These are phyloP conservation scores for Geum urbanum DNA, from an alignment of 306 rosid species.

Conservation along the genomic window DNA sequence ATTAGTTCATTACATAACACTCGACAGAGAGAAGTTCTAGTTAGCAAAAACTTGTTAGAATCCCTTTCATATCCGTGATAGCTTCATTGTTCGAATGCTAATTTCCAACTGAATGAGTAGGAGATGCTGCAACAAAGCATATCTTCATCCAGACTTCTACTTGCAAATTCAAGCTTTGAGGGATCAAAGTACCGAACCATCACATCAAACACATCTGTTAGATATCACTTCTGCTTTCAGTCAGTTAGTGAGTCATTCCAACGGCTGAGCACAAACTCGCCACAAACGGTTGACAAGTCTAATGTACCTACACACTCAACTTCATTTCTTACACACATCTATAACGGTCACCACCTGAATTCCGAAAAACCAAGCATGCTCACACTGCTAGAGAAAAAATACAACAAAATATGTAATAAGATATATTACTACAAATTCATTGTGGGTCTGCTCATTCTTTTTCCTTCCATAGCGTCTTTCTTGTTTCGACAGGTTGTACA, in stretches of 20 bases:
- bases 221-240: slow-evolving; percentile 44
- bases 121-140: slow-evolving; percentile 13
- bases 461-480: slow-evolving; percentile 99
- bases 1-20: not conserved
- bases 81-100: slow-evolving; percentile 9
- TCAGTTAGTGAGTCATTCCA: slow-evolving; percentile 46
- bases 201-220: slow-evolving; percentile 31
- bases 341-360: slow-evolving; percentile 39
- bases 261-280: slow-evolving; percentile 74
- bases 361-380: slow-evolving; percentile 55
- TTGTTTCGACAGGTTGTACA: slow-evolving; percentile 71
- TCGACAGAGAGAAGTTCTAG: not conserved
- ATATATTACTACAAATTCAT: slow-evolving; percentile 51
- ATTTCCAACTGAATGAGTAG: slow-evolving; percentile 1
- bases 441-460: slow-evolving; percentile 61
- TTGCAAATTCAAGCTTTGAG: slow-evolving; percentile 66
- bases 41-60: not conserved
- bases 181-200: slow-evolving; percentile 34
- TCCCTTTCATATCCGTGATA: not conserved
- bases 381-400: slow-evolving; percentile 67
- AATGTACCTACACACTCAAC: slow-evolving; percentile 49
- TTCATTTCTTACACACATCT: slow-evolving; percentile 67
- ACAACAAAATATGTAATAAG: slow-evolving; percentile 45
- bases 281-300: slow-evolving; percentile 44
- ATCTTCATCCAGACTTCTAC: slow-evolving; percentile 37